Evolutionary conservation across 2,329 filamentous ascomycete genomes (phyloP).

Genomic region (Trichoderma citrinoviride): DNA sequence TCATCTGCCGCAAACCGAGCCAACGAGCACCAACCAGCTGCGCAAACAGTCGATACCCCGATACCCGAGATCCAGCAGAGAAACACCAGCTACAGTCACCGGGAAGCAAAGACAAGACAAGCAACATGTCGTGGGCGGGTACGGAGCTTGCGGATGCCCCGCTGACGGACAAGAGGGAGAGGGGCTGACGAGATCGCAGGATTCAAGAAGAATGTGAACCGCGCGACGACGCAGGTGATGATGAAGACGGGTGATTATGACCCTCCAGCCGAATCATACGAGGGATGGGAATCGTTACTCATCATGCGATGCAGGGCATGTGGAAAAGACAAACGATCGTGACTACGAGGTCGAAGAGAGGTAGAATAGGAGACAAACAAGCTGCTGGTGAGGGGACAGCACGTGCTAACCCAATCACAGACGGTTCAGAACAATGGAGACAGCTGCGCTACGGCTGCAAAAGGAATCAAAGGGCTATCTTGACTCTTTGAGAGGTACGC

Average conservation of each 20-base stretch:
- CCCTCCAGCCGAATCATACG: too few species aligned
- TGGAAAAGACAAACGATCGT: slow-evolving; percentile 97
- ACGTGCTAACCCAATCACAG: slow-evolving; percentile 45
- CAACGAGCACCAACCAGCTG: slow-evolving; percentile 21
- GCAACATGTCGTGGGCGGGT: slow-evolving; percentile 71
- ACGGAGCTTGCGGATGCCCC: slow-evolving; percentile 31
- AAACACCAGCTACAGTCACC: slow-evolving; percentile 1
- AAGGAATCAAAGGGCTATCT: slow-evolving; percentile 98
- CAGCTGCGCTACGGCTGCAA: slow-evolving; percentile 84
- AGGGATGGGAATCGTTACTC: background rate
- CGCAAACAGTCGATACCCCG: background rate
- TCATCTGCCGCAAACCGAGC: slow-evolving; percentile 27
- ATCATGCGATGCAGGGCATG: slow-evolving; percentile 62
- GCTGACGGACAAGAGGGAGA: slow-evolving; percentile 25
- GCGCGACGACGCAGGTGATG: slow-evolving; percentile 99
- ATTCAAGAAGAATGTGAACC: slow-evolving; percentile 89
- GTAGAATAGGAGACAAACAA: slow-evolving; percentile 41
- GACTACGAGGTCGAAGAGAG: slow-evolving; percentile 98
- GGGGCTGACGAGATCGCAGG: slow-evolving; percentile 36
- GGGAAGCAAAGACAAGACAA: slow-evolving; percentile 23
- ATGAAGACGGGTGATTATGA: slow-evolving; percentile 81
- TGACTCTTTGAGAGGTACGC: slow-evolving; percentile 80
- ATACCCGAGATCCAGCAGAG: background rate
- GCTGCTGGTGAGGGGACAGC: background rate
- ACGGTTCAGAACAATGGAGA: slow-evolving; percentile 96